phyloP scores from a whole-genome alignment of 768 basidiomycete genomes.

The Rhodotorula diobovata region DNA sequence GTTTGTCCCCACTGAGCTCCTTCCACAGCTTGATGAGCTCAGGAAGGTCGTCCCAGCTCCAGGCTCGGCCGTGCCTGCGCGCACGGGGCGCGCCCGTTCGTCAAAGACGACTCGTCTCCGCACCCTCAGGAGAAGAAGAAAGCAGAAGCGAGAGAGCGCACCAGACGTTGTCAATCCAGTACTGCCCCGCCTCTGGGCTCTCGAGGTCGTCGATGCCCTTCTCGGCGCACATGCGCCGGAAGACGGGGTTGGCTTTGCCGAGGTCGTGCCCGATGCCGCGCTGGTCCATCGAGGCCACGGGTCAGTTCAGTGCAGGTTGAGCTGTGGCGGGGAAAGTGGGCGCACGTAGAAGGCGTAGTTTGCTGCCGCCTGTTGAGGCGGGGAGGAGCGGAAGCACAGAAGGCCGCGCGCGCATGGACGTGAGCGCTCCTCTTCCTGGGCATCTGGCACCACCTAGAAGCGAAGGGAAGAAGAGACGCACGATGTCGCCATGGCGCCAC shows the following conservation, averaged over 20 bases:
- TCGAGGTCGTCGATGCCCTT: slow-evolving; percentile 14
- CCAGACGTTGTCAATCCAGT: slow-evolving; percentile 43
- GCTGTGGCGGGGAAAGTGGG: not conserved
- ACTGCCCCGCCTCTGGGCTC: slow-evolving; percentile 33
- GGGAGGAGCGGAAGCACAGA: too few relatives aligned
- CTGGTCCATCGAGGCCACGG: not conserved
- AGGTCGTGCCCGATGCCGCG: slow-evolving; percentile 52
- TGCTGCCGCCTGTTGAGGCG: slow-evolving; percentile 6
- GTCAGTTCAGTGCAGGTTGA: too few relatives aligned
- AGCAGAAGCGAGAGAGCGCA: not conserved
- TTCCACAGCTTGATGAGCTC: slow-evolving; percentile 57
- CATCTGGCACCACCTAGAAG: not conserved
- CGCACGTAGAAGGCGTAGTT: slow-evolving; percentile 48
- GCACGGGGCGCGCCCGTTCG: not conserved
- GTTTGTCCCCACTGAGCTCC: slow-evolving; percentile 49
- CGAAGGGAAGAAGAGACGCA: not conserved
- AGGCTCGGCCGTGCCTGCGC: slow-evolving; percentile 50
- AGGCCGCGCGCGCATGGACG: too few relatives aligned
- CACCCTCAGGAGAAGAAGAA: not conserved
- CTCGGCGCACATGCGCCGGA: slow-evolving; percentile 50
- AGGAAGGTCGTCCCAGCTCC: slow-evolving; percentile 56
- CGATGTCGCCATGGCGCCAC: slow-evolving; percentile 28
- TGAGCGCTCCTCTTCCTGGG: too few relatives aligned
- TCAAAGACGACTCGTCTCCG: too few relatives aligned
- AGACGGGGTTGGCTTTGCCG: slow-evolving; percentile 55